Evolutionary conservation across 2,329 filamentous ascomycete genomes (phyloP), one percentile per base, ranked within the genome.

Genomic region (Septoria petroselini): DNA sequence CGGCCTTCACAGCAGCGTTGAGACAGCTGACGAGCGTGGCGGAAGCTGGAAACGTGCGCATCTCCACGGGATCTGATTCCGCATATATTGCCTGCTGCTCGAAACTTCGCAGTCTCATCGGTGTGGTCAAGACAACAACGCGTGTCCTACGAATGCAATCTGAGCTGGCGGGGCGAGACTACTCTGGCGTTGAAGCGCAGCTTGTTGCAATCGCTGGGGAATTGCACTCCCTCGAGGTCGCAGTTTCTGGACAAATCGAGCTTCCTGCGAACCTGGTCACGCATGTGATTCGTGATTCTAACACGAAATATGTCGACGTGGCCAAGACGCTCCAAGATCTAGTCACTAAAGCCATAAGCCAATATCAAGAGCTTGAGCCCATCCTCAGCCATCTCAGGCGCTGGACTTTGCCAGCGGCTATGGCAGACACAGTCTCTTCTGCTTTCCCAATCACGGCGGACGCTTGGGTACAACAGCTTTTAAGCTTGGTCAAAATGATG

Each of bases 341-440:
- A 7, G 21, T 47, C n/a, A 3, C 14, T 2, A 21, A 9, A 15
- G 43, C 43, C n/a, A 25, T 40, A 3, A 11, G 17, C 18, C 23
- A 14, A 35, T 41, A 58, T 35, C 48, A 48, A 18, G 60, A 62
- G 52, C 55, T 62, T 25, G 55, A 40, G 17, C 58, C 60, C 31
- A 39, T 58, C n/a, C 43, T 62, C n/a, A 45, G 38, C 7, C 60
- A 61, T 11, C 35, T 59, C 21, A 31, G 23, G 15, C 21, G 58
- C 62, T 41, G 52, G 75, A 17, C 34, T 54, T 15, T 9, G 3
- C 61, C 72, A 15, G 73, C 73, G 73, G 8, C 14, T 18, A 25
- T 34, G 11, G 11, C 41, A 23, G 17, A 14, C 7, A 8, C 21
- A 18, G 7, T 6, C n/a, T 14, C 29, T 5, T 7, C n/a, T 15